A percentile compares a stretch with the other conserved stretches of the same genome.
These are phyloP conservation scores for Pichia thaimueangensis DNA, from an alignment of 805 yeast genomes.

Conservation along the genomic window DNA sequence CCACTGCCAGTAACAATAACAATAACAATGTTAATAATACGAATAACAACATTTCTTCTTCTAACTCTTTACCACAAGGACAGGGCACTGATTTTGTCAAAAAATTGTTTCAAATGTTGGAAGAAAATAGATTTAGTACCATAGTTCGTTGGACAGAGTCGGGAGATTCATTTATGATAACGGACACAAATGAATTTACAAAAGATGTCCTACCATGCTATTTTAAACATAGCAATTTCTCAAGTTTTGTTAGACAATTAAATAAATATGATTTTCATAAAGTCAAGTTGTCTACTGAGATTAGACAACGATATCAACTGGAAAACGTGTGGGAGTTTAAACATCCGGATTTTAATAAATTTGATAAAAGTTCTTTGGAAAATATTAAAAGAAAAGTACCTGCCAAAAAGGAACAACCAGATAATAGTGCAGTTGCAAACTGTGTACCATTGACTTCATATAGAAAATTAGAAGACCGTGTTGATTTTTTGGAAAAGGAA, in stretches of 20 bases:
- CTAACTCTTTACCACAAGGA: no score
- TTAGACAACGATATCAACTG: slow-evolving; percentile 66
- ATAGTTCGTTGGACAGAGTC: slow-evolving; percentile 79
- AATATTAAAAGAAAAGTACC: slow-evolving; percentile 83
- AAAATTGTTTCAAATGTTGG: slow-evolving; percentile 77
- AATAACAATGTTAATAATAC: not conserved
- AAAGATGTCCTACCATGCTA: slow-evolving; percentile 83
- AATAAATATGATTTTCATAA: slow-evolving; percentile 98
- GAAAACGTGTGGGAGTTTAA: slow-evolving; percentile 74
- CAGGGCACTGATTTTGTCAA: slow-evolving; percentile 57
- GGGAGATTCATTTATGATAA: slow-evolving; percentile 86
- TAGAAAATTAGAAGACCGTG: slow-evolving; percentile 23
- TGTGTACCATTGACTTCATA: slow-evolving; percentile 15
- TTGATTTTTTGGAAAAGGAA: slow-evolving; percentile 26
- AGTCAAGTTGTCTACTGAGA: slow-evolving; percentile 66
- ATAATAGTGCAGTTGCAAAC: slow-evolving; percentile 6
- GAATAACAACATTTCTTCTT: not conserved
- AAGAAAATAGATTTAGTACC: slow-evolving; percentile 65
- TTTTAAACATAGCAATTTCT: slow-evolving; percentile 92
- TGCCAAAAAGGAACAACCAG: slow-evolving; percentile 26
- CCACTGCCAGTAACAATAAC: not conserved
- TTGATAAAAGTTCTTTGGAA: slow-evolving; percentile 74
- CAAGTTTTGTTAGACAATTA: slow-evolving; percentile 89
- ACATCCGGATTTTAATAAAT: slow-evolving; percentile 79
- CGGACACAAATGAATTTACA: slow-evolving; percentile 87